These are phyloP conservation scores for Talaromyces sp. DNA, from an alignment of 2,329 filamentous ascomycete species.

Conservation along the genomic window DNA sequence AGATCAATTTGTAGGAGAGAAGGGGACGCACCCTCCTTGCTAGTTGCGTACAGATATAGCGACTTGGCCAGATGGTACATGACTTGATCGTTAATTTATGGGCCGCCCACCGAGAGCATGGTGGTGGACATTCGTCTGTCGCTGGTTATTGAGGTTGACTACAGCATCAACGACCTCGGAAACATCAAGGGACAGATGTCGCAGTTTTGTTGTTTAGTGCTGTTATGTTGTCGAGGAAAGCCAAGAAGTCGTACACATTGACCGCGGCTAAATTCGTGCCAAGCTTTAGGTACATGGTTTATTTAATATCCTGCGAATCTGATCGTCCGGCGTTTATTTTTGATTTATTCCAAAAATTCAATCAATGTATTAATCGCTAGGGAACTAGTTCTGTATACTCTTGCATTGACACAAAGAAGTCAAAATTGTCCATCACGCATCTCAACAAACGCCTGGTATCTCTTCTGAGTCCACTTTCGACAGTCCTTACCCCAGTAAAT, in stretches of 20 bases:
- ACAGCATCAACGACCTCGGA: background rate
- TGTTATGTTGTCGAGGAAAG: background rate
- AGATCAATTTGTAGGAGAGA: background rate
- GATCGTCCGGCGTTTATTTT: too few relatives aligned
- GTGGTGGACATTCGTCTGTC: slow-evolving; percentile 5
- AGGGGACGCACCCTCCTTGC: slow-evolving; percentile 74
- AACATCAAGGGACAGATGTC: too few relatives aligned
- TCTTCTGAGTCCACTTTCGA: background rate
- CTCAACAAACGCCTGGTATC: background rate
- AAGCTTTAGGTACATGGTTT: background rate
- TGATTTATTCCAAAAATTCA: background rate
- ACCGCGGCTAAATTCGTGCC: background rate
- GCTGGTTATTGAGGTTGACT: background rate
- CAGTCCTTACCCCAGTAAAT: background rate
- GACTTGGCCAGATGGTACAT: slow-evolving; percentile 98
- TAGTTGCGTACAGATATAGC: slow-evolving; percentile 90
- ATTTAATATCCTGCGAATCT: too few relatives aligned
- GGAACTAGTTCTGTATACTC: too few relatives aligned
- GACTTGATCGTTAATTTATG: slow-evolving; percentile 15
- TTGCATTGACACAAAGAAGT: too few relatives aligned
- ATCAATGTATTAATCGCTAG: too few relatives aligned
- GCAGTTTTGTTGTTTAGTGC: background rate
- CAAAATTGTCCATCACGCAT: background rate
- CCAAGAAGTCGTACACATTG: background rate
- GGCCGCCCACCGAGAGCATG: slow-evolving; percentile 18